Evolutionary conservation across 2,329 filamentous ascomycete genomes (phyloP).

Genomic region (Colletotrichum nymphaeae): DNA sequence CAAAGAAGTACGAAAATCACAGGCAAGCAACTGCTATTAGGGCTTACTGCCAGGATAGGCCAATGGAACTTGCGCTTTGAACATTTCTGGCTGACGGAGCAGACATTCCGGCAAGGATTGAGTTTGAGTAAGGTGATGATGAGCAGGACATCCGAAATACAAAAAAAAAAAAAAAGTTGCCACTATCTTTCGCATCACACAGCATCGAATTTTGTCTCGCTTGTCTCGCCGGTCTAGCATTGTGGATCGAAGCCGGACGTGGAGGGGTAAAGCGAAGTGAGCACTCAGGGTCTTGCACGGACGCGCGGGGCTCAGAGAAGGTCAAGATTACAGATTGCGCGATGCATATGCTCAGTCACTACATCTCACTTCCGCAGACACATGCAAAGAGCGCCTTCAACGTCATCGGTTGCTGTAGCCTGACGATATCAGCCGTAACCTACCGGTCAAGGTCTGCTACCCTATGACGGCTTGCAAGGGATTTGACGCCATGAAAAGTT

Average conservation of each 20-base stretch:
- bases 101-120: slow-evolving; percentile 9
- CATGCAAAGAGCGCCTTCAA: background rate
- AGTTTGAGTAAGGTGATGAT: background rate
- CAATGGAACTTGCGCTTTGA: background rate
- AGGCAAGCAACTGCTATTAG: background rate
- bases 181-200: slow-evolving; percentile 28
- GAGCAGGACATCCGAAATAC: background rate
- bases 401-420: slow-evolving; percentile 15
- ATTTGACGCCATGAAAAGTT: background rate
- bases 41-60: background rate
- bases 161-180: background rate
- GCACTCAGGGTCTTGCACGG: background rate
- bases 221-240: background rate
- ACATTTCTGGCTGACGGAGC: background rate
- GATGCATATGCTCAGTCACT: background rate
- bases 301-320: background rate
- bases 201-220: background rate
- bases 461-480: background rate
- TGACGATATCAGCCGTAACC: background rate
- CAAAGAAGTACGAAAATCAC: background rate
- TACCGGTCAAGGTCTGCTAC: background rate
- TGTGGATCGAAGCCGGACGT: background rate
- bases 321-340: background rate
- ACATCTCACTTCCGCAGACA: background rate
- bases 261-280: background rate